A percentile compares a stretch with the other conserved stretches of the same genome.
Conservation (phyloP, 2,329 filamentous ascomycete species). For the Trichoderma asperellum region DNA sequence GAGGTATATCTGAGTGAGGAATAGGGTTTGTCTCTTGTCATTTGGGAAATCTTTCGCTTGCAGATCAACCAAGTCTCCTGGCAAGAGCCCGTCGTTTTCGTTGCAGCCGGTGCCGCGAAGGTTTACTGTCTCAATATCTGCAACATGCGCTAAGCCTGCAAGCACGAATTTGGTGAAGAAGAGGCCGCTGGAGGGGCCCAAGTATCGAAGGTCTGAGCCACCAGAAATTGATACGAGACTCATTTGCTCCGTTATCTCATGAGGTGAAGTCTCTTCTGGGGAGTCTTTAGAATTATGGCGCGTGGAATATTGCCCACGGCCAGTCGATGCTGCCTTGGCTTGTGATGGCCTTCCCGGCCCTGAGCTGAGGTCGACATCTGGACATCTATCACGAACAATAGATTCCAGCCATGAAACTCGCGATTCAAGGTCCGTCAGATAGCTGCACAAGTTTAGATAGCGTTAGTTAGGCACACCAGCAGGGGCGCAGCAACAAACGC, state of each 20-base stretch:
- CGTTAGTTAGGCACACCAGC: neutral
- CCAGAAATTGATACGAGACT: conserved; percentile 55
- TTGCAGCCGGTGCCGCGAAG: neutral
- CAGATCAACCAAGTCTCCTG: conserved; percentile 43
- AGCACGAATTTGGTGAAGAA: conserved; percentile 56
- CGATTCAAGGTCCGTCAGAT: conserved; percentile 16
- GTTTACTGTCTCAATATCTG: conserved; percentile 20
- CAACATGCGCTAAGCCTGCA: conserved; percentile 27
- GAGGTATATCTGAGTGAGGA: conserved; percentile 52
- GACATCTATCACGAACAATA: conserved; percentile 47
- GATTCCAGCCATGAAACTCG: conserved; percentile 49
- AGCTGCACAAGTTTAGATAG: neutral
- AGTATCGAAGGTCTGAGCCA: conserved; percentile 54
- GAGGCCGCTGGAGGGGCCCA: conserved; percentile 60
- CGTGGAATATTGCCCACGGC: neutral
- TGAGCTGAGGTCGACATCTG: conserved; percentile 47
- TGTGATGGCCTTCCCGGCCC: conserved; percentile 28
- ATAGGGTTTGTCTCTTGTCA: conserved; percentile 21
- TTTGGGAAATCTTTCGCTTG: conserved; percentile 23
- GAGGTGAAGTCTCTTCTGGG: conserved; percentile 42
- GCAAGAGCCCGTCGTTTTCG: conserved; percentile 33
- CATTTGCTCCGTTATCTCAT: conserved; percentile 48
- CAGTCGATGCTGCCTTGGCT: neutral
- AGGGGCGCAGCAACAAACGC: neutral
- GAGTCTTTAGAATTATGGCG: conserved; percentile 12